phyloP scores from a whole-genome alignment of 345 rosid genomes.

The Salix caprea region DNA sequence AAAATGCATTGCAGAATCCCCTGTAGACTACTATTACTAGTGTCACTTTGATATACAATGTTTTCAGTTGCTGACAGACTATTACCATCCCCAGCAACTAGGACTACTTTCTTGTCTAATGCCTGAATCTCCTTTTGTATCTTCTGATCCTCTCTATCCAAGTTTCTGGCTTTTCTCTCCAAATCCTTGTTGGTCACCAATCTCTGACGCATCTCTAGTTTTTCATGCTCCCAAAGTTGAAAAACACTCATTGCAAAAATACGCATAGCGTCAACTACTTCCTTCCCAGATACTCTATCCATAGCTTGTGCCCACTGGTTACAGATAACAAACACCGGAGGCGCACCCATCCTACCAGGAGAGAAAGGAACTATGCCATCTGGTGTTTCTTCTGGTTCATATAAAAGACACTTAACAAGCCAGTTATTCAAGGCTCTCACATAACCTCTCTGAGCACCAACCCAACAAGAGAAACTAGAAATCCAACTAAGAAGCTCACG shows the following conservation, averaged over 20 bases:
- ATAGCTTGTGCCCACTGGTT: conserved; percentile 91
- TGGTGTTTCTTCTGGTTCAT: conserved; percentile 87
- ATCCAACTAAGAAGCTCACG: conserved; percentile 78
- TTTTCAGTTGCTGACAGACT: conserved; percentile 38
- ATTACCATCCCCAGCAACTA: conserved; percentile 38
- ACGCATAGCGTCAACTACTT: conserved; percentile 74
- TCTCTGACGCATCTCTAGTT: conserved; percentile 42
- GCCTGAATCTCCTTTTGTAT: conserved; percentile 90
- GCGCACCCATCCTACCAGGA: conserved; percentile 93
- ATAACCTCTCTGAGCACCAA: conserved; percentile 69
- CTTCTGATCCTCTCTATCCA: conserved; percentile 80
- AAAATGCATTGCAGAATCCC: conserved; percentile 64
- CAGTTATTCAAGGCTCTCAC: conserved; percentile 75
- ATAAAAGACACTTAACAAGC: conserved; percentile 73
- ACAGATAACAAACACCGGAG: conserved; percentile 84
- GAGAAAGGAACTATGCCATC: conserved; percentile 90
- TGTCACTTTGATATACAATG: conserved; percentile 66
- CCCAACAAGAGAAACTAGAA: conserved; percentile 66
- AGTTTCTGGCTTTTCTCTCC: conserved; percentile 52
- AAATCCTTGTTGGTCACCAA: conserved; percentile 56
- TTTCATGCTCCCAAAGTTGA: conserved; percentile 83
- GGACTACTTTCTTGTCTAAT: conserved; percentile 67
- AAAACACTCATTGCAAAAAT: conserved; percentile 54
- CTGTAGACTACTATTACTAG: conserved; percentile 60
- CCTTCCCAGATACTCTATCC: conserved; percentile 74